Base-by-base conservation (phyloP, 2,329 filamentous ascomycete species). In the Plenodomus biglobosus region DNA sequence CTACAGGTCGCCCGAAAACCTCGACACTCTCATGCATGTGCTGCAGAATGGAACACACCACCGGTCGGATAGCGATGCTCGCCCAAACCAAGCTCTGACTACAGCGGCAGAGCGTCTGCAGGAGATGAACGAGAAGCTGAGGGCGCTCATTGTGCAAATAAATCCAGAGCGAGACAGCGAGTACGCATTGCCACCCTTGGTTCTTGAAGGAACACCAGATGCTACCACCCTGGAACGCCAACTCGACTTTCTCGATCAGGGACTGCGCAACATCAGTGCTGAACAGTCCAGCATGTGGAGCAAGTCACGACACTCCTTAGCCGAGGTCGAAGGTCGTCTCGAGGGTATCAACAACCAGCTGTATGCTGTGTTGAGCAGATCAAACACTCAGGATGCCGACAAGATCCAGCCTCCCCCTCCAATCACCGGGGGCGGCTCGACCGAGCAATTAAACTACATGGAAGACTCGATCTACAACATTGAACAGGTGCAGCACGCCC, bases 191-290 rank as follows among this genome's bases (percentile, higher is more conserved):
- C 62, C 67, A 8, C 68, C 70, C 13, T 56, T 60, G 24, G 40
- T 45, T 17, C 38, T 58, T 3, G 50, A 53, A 37, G 58, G 46
- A 7, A 42, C 52, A 21, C 42, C 53, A 10, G 64, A 69, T 35
- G 52, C 53, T 20, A 62, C 67, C 1, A 56, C 56, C 2, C 50
- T 80, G 2, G 73, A 78, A 48, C 74, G 75, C 22, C 86, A 92
- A 62, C 71, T 94, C 17, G 82, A 86, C 35, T 92, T 90, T 61
- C 76, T 95, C 2, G 84, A 88, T 49, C 81, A 81, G 58, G 83
- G 83, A 1, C 73, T 94, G 24, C 74, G 78, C 22, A 78, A 79
- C 8, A 80, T 92, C 10, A 76, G 78, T 32, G 76, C 81, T 15
- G 83, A 84, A 56, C 80, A 85, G n/a, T 57, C 57, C 17, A 64